A percentile compares a stretch with the other conserved stretches of the same genome.
phyloP scores from a whole-genome alignment of 345 rosid genomes.

The Rhodamnia rubescens region DNA sequence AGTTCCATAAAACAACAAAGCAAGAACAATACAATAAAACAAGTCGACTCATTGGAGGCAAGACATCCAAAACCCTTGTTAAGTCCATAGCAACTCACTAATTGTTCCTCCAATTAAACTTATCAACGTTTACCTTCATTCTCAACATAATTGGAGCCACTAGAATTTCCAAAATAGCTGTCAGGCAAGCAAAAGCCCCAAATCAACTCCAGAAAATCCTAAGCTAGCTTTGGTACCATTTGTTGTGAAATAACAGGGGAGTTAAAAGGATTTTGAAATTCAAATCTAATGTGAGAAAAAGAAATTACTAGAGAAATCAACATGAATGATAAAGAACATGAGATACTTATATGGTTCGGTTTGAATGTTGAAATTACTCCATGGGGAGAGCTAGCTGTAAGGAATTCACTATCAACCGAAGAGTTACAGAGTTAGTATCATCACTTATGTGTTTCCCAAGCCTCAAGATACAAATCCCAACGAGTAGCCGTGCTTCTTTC shows the following conservation, averaged over 20 bases:
- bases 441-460: not conserved
- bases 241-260: not conserved
- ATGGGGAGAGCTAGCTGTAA: not conserved
- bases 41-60: too few relatives aligned
- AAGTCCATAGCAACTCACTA: not conserved
- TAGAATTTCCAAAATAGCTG: too few relatives aligned
- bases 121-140: too few relatives aligned
- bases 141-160: too few relatives aligned
- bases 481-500: not conserved
- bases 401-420: too few relatives aligned
- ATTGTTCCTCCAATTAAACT: too few relatives aligned
- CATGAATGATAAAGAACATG: too few relatives aligned
- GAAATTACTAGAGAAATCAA: not conserved
- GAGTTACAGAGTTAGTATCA: not conserved
- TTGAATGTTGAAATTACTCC: too few relatives aligned
- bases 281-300: too few relatives aligned
- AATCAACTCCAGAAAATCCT: not conserved
- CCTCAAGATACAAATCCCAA: not conserved
- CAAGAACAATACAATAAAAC: too few relatives aligned
- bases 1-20: not conserved
- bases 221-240: not conserved
- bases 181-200: not conserved
- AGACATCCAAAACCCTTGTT: not conserved
- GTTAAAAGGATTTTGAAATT: not conserved
- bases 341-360: not conserved